Evolutionary conservation across 2,329 filamentous ascomycete species (phyloP).

Genomic region (Aspergillus novoparasiticus): DNA sequence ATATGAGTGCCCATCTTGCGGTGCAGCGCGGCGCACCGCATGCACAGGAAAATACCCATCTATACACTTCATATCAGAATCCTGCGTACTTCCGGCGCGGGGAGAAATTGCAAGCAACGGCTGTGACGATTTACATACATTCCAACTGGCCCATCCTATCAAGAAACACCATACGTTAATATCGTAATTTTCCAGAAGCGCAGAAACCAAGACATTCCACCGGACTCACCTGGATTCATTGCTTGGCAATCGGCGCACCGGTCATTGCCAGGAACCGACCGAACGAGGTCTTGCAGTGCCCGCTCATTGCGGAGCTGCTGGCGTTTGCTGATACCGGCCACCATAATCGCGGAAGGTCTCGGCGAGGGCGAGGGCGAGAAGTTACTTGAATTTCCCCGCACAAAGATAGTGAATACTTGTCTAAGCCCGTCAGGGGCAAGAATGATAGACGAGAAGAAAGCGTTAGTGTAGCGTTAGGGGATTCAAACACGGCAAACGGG

Average conservation of each 20-base stretch:
- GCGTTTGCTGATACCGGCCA: slow-evolving; percentile 82
- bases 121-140: slow-evolving; percentile 59
- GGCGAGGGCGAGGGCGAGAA: not conserved
- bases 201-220: not conserved
- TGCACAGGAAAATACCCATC: slow-evolving; percentile 94
- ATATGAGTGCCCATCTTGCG: slow-evolving; percentile 97
- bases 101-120: not conserved
- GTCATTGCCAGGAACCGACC: slow-evolving; percentile 83
- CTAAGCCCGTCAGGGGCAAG: slow-evolving; percentile 8
- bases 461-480: slow-evolving; percentile 14
- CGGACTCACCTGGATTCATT: slow-evolving; percentile 78
- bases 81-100: not conserved
- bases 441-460: slow-evolving; percentile 16
- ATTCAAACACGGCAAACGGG: slow-evolving; percentile 16
- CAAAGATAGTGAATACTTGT: not conserved
- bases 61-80: slow-evolving; percentile 39
- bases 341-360: slow-evolving; percentile 55
- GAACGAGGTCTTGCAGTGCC: slow-evolving; percentile 83
- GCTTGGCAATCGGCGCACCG: slow-evolving; percentile 90
- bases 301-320: slow-evolving; percentile 98
- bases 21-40: slow-evolving; percentile 94
- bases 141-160: slow-evolving; percentile 94
- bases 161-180: slow-evolving; percentile 12
- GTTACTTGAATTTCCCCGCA: not conserved
- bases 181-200: not conserved